Conservation (phyloP, 139 green algal genomes). For the Chlamydomonas sp. region DNA sequence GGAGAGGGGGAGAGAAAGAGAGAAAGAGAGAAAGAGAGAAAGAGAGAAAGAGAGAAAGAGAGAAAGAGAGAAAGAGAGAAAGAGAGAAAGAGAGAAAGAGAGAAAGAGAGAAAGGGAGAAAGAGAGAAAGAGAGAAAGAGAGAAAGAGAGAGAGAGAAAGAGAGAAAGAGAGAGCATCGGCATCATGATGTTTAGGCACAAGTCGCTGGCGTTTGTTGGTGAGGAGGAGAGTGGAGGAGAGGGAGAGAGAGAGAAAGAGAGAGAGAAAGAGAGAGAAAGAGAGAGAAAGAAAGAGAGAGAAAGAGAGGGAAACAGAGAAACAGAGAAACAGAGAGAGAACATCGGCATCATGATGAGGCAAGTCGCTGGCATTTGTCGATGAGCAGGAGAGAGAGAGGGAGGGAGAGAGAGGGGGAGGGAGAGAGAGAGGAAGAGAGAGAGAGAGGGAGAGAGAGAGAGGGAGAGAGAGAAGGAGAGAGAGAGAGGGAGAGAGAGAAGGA, state of each 20-base stretch:
- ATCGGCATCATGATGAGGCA: background rate
- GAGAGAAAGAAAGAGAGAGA: too few species aligned
- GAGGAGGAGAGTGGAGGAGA: too few species aligned
- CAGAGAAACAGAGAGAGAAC: background rate
- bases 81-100: background rate
- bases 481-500: background rate
- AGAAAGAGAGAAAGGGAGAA: background rate
- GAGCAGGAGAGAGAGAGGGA: background rate
- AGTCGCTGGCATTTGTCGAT: background rate
- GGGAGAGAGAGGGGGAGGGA: too few species aligned
- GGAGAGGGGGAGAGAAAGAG: background rate
- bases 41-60: background rate
- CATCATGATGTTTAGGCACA: conserved; percentile 44
- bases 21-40: background rate
- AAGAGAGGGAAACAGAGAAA: too few species aligned
- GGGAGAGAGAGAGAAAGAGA: too few species aligned
- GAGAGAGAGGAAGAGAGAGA: background rate
- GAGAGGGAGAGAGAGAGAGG: background rate
- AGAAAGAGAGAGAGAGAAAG: background rate
- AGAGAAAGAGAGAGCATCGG: background rate
- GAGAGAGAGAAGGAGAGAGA: background rate
- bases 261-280: too few species aligned
- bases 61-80: background rate
- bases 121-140: background rate
- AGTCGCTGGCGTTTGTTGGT: conserved; percentile 28